Conservation (phyloP, 306 rosid species). For the Astragalus membranaceus region DNA sequence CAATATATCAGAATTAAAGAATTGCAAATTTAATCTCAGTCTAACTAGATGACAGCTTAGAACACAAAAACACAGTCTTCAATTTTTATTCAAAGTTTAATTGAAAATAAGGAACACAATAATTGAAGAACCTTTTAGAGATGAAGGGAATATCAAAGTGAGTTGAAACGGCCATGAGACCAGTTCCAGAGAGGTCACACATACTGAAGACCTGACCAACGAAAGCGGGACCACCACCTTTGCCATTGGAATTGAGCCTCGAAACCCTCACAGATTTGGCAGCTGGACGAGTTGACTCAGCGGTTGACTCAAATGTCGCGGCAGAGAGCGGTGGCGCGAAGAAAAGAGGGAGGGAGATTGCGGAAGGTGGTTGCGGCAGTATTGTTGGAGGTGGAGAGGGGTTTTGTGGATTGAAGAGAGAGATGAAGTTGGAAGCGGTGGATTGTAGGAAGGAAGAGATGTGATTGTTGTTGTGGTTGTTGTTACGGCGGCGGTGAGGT, state of each 20-base stretch:
- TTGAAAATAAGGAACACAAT: background rate
- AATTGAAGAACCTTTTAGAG: slow-evolving; percentile 54
- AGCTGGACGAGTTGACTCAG: slow-evolving; percentile 36
- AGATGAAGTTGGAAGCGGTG: slow-evolving; percentile 48
- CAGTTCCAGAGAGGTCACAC: slow-evolving; percentile 98
- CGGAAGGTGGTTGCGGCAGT: background rate
- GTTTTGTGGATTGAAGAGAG: slow-evolving; percentile 39
- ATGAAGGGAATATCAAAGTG: slow-evolving; percentile 86
- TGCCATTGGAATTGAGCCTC: slow-evolving; percentile 34
- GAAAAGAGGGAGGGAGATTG: slow-evolving; percentile 42
- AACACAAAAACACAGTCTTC: background rate
- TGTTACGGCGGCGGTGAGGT: slow-evolving; percentile 20
- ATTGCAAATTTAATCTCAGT: background rate
- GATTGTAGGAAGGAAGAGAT: slow-evolving; percentile 48
- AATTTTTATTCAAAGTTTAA: background rate
- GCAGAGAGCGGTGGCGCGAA: slow-evolving; percentile 29
- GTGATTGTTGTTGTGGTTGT: slow-evolving; percentile 20
- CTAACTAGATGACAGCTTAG: background rate
- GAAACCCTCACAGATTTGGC: slow-evolving; percentile 53
- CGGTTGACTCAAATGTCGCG: slow-evolving; percentile 13
- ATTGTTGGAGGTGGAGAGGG: slow-evolving; percentile 19
- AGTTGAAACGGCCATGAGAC: slow-evolving; percentile 94
- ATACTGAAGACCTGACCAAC: slow-evolving; percentile 98
- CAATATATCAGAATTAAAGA: background rate
- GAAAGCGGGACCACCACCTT: slow-evolving; percentile 78